phyloP scores from a whole-genome alignment of 306 rosid species.

The Ormosia emarginata region DNA sequence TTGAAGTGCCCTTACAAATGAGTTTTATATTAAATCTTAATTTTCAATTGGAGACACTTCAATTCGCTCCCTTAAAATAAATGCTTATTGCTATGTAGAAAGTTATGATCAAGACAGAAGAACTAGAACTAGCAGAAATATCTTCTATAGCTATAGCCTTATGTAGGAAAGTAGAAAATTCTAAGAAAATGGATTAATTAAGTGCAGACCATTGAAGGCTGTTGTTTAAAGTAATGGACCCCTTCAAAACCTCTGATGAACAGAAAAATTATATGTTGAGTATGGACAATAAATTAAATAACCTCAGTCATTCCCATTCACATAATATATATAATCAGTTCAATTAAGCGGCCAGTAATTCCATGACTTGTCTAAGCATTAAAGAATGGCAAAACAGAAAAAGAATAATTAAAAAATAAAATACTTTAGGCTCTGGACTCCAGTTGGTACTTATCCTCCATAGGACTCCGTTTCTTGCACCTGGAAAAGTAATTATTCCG shows the following conservation, averaged over 20 bases:
- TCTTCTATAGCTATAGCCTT: conserved; percentile 2
- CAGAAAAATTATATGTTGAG: neutral
- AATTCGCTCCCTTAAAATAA: neutral
- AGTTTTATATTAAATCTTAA: neutral
- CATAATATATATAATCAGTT: conserved; percentile 12
- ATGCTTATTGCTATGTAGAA: neutral
- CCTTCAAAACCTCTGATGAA: conserved; percentile 13
- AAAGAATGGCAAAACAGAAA: conserved; percentile 22
- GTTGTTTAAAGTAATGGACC: neutral
- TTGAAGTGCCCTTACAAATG: no score
- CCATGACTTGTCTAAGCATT: conserved; percentile 34
- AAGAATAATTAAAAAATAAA: neutral
- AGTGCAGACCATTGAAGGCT: conserved; percentile 15
- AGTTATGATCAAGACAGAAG: neutral
- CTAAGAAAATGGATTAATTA: neutral
- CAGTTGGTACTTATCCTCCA: conserved; percentile 16
- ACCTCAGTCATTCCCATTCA: conserved; percentile 13
- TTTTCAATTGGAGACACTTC: neutral
- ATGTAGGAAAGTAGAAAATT: neutral
- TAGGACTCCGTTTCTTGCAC: conserved; percentile 25
- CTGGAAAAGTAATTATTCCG: conserved; percentile 31
- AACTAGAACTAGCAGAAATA: neutral
- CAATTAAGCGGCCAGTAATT: conserved; percentile 33
- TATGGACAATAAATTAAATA: neutral
- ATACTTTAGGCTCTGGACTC: conserved; percentile 10